Percentiles rank a stretch among this genome's conserved stretches.
Evolutionary conservation across 768 basidiomycete genomes (phyloP).

Genomic region (Ephemerocybe angulata): DNA sequence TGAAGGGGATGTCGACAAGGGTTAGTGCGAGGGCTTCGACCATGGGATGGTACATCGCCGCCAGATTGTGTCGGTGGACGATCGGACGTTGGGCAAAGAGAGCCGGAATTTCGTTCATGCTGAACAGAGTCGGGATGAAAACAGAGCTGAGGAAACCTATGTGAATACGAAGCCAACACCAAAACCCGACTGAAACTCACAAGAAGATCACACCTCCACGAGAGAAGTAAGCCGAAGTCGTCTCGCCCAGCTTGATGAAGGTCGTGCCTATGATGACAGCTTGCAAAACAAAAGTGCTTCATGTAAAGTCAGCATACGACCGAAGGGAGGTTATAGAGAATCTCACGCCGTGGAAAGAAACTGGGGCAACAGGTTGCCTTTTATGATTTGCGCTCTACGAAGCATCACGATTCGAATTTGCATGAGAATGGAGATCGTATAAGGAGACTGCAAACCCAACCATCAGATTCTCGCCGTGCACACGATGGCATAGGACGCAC

Average conservation of each 20-base stretch:
- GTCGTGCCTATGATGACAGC: slow-evolving; percentile 52
- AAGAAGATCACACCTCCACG: slow-evolving; percentile 75
- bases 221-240: slow-evolving; percentile 60
- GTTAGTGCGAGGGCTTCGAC: slow-evolving; percentile 49
- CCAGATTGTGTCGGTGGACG: slow-evolving; percentile 50
- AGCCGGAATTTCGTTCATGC: slow-evolving; percentile 65
- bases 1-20: slow-evolving; percentile 59
- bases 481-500: slow-evolving; percentile 13
- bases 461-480: no score
- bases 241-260: slow-evolving; percentile 51
- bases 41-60: slow-evolving; percentile 53
- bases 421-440: slow-evolving; percentile 39
- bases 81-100: slow-evolving; percentile 62
- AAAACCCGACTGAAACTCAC: slow-evolving; percentile 32
- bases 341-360: slow-evolving; percentile 25
- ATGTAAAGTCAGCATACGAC: slow-evolving; percentile 25
- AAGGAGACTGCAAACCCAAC: slow-evolving; percentile 33
- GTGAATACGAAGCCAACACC: background rate
- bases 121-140: slow-evolving; percentile 55
- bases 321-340: background rate
- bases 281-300: slow-evolving; percentile 33
- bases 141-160: slow-evolving; percentile 34
- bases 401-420: slow-evolving; percentile 42
- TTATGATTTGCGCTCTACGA: slow-evolving; percentile 40
- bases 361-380: slow-evolving; percentile 29